Percentiles rank a stretch among this genome's conserved stretches.
phyloP scores from a whole-genome alignment of 2,329 filamentous ascomycete genomes.

The Talaromyces sp. region DNA sequence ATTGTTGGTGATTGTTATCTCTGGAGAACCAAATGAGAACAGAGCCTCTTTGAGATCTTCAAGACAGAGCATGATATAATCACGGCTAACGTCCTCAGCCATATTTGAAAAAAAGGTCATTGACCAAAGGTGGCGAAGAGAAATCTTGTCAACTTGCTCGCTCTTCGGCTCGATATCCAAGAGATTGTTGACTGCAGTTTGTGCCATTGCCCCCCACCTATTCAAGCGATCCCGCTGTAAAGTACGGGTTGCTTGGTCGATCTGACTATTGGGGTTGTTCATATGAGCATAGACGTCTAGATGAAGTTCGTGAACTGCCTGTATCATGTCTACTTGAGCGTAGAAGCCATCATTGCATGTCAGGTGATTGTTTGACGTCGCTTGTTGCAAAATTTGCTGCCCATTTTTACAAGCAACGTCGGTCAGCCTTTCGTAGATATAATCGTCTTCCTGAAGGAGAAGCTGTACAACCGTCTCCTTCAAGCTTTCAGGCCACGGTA shows the following conservation, averaged over 20 bases:
- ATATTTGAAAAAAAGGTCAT: conserved; percentile 60
- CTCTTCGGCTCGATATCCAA: conserved; percentile 30
- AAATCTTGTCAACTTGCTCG: conserved; percentile 42
- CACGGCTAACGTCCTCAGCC: conserved; percentile 52
- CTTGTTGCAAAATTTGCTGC: conserved; percentile 25
- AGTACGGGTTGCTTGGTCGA: conserved; percentile 49
- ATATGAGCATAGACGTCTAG: conserved; percentile 63
- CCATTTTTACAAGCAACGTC: conserved; percentile 32
- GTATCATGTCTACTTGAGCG: conserved; percentile 50
- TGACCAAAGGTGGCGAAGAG: conserved; percentile 63
- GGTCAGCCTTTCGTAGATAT: conserved; percentile 44
- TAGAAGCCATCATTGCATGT: conserved; percentile 32
- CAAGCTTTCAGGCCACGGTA: conserved; percentile 53
- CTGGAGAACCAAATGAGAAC: conserved; percentile 44
- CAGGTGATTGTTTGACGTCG: conserved; percentile 22
- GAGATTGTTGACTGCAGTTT: conserved; percentile 50
- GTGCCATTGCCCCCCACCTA: conserved; percentile 58
- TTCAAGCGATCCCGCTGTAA: conserved; percentile 57
- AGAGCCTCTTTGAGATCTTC: conserved; percentile 59
- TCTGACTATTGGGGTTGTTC: conserved; percentile 57
- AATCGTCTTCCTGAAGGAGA: conserved; percentile 53
- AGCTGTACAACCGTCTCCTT: conserved; percentile 54
- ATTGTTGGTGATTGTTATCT: conserved; percentile 72
- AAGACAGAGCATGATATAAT: conserved; percentile 60
- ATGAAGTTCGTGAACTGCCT: conserved; percentile 64